Conservation (phyloP, 257 asterid species). For the Gynochthodes officinalis region DNA sequence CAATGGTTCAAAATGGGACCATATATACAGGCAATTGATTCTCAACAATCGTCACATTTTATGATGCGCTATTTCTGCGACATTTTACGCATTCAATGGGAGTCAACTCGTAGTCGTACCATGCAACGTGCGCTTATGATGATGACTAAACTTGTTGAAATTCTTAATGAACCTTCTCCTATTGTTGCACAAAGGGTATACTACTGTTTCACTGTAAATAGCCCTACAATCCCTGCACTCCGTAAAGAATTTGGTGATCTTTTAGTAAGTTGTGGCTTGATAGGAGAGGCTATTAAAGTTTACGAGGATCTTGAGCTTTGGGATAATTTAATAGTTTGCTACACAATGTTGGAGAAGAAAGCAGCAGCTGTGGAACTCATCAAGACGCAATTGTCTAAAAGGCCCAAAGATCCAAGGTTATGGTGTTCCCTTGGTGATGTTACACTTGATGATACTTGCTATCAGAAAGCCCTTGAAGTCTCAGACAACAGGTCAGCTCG, state of each 20-base stretch:
- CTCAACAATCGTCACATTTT: constrained; percentile 68
- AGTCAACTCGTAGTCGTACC: constrained; percentile 83
- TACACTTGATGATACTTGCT: constrained; percentile 64
- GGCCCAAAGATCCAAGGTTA: constrained; percentile 73
- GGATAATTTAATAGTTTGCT: constrained; percentile 88
- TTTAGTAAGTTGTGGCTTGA: constrained; percentile 80
- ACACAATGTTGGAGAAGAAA: constrained; percentile 74
- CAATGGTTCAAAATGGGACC: constrained; percentile 92
- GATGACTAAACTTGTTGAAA: constrained; percentile 84
- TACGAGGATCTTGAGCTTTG: constrained; percentile 96
- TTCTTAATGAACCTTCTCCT: constrained; percentile 48
- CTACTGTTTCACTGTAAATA: constrained; percentile 62
- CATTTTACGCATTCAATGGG: constrained; percentile 83
- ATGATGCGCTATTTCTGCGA: constrained; percentile 58
- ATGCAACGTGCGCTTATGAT: constrained; percentile 85
- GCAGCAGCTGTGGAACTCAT: constrained; percentile 92
- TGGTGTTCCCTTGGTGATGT: constrained; percentile 99
- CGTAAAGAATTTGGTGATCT: constrained; percentile 92
- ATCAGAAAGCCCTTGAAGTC: constrained; percentile 82
- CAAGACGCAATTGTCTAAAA: constrained; percentile 49
- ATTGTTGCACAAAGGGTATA: constrained; percentile 56
- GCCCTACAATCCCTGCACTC: constrained; percentile 69
- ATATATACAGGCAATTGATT: constrained; percentile 89
- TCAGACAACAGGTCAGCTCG: constrained; percentile 78
- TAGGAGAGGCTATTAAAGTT: constrained; percentile 80